Percentiles rank a stretch among this genome's conserved stretches.
phyloP scores from a whole-genome alignment of 2,329 filamentous ascomycete genomes.

The Dothidotthia symphoricarpi region DNA sequence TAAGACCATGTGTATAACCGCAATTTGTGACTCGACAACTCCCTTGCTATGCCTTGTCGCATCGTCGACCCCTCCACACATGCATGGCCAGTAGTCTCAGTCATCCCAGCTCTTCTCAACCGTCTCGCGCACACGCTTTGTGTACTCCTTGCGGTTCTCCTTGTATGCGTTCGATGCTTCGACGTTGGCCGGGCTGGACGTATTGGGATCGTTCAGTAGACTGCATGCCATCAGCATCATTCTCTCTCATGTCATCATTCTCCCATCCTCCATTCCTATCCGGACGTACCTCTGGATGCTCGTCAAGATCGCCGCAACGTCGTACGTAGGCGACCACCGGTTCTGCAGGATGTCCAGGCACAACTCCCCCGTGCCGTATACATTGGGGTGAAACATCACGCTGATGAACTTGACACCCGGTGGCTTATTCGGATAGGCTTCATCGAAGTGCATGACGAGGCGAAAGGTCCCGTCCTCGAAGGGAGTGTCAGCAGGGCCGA shows the following conservation, averaged over 20 bases:
- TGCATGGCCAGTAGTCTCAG: conserved; percentile 39
- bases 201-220: conserved; percentile 96
- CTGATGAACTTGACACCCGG: conserved; percentile 98
- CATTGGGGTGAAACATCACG: conserved; percentile 99
- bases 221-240: conserved; percentile 49
- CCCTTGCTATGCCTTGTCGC: conserved; percentile 18
- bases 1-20: neutral
- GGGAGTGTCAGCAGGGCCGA: conserved; percentile 92
- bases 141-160: conserved; percentile 95
- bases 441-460: conserved; percentile 98
- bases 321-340: conserved; percentile 97
- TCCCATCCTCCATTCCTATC: neutral
- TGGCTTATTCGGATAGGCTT: conserved; percentile 98
- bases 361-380: conserved; percentile 94
- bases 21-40: conserved; percentile 16
- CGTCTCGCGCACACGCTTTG: conserved; percentile 90
- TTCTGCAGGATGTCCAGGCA: conserved; percentile 98
- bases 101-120: conserved; percentile 99
- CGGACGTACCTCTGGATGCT: conserved; percentile 84
- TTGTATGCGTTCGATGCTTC: conserved; percentile 98
- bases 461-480: conserved; percentile 98
- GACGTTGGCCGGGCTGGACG: conserved; percentile 95
- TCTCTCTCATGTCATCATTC: neutral
- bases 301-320: conserved; percentile 93
- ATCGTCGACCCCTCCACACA: conserved; percentile 5